Percentiles rank a stretch among this genome's conserved stretches.
These are phyloP conservation scores for Calonectria pauciramosa DNA, from an alignment of 2,329 filamentous ascomycete genomes.

Conservation along the genomic window DNA sequence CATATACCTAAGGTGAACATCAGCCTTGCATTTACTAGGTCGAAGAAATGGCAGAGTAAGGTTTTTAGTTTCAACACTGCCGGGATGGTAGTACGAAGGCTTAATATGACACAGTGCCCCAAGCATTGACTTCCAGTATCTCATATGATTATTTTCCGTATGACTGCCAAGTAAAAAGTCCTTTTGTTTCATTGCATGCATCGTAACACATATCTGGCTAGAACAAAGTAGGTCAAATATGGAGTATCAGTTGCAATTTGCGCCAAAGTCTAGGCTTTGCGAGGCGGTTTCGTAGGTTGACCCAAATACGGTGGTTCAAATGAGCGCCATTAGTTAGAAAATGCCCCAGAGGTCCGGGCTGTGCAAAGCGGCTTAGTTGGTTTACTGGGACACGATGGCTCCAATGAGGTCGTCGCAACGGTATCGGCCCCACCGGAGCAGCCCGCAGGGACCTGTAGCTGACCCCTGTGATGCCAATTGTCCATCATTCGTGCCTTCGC, in stretches of 20 bases:
- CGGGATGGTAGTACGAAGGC: no score
- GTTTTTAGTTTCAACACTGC: background rate
- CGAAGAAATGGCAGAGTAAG: background rate
- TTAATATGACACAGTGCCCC: no score
- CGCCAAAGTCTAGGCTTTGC: background rate
- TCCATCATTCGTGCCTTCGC: constrained; percentile 4
- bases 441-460: constrained; percentile 31
- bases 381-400: background rate
- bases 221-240: background rate
- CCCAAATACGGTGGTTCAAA: background rate
- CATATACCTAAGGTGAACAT: no score
- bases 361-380: background rate
- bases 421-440: constrained; percentile 35
- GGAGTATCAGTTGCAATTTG: background rate
- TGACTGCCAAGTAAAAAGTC: background rate
- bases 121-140: background rate
- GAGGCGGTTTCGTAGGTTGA: background rate
- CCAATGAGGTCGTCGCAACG: background rate
- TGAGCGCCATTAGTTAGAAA: background rate
- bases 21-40: background rate
- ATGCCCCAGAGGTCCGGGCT: background rate
- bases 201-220: background rate
- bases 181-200: background rate
- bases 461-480: background rate
- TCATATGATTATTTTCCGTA: background rate